Evolutionary conservation across 495 filamentous ascomycete species (phyloP), one percentile per base, ranked within the genome.

Genomic region (Aspergillus egyptiacus): DNA sequence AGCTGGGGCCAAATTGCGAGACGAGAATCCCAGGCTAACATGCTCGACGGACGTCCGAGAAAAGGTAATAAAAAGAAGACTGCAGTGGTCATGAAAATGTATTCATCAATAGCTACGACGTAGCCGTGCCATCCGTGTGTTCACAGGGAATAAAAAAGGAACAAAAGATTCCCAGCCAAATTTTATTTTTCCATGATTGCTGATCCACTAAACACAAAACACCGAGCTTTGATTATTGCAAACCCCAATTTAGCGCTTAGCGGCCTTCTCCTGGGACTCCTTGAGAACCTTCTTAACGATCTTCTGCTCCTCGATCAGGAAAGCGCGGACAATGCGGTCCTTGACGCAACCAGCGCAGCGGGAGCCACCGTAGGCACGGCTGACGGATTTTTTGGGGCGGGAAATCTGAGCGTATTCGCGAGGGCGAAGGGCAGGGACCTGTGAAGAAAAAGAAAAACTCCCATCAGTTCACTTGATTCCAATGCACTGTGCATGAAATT

Each of bases 241-340:
- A 62, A 47, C 63, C 68, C n/a, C n/a, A n/a, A n/a, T 58, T 74
- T 70, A 64, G 76, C 69, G 70, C 72, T 75, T 75, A 45, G 63
- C 50, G 55, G 68, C 64, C 86, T 94, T 95, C 69, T 79, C 73
- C 77, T 91, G 86, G 57, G 76, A 85, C 77, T 96, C 89, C 83
- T 94, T 91, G 71, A 95, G 82, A 62, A 97, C 93, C 86, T 97
- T 97, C 89, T 99, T 97, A 74, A 99, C 94, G 61, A 99, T 96
- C 89, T 97, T 97, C 80, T 99, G 93, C 82, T 99, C 93, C 80
- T 97, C 93, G 59, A 97, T 96, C 76, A 97, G 76, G 84, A 96
- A 97, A 36, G 93, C 94, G 55, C 94, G 87, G 48, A 95, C 87
- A 57, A 99, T 82, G 58, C 93, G 81, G 79, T 99, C 94, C 76